Conservation (phyloP, 208 protist genomes). For the Novymonas esmeraldas region DNA sequence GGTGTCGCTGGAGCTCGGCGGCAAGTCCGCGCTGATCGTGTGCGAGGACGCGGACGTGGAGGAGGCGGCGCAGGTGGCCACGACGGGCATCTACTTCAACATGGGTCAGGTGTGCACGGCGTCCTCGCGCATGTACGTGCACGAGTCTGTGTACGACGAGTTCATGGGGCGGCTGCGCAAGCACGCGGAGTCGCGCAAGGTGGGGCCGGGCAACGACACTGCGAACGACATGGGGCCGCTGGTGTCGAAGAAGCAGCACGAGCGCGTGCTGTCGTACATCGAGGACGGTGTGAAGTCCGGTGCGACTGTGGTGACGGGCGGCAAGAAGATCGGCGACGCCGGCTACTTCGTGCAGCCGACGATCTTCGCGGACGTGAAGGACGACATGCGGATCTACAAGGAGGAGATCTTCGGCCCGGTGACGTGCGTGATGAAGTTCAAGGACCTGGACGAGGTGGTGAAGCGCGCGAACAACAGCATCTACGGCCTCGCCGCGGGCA, state of each 20-base stretch:
- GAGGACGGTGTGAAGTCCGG: slow-evolving; percentile 75
- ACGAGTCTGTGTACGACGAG: slow-evolving; percentile 79
- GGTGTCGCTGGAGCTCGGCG: slow-evolving; percentile 90
- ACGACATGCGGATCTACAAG: slow-evolving; percentile 73
- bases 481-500: slow-evolving; percentile 88
- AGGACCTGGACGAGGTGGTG: slow-evolving; percentile 79
- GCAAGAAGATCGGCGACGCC: slow-evolving; percentile 39
- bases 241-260: slow-evolving; percentile 71
- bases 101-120: slow-evolving; percentile 88
- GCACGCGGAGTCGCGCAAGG: slow-evolving; percentile 46
- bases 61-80: slow-evolving; percentile 58
- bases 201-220: slow-evolving; percentile 65
- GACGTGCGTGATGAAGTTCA: slow-evolving; percentile 85
- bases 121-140: slow-evolving; percentile 84
- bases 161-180: slow-evolving; percentile 68
- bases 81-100: slow-evolving; percentile 78
- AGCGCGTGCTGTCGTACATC: slow-evolving; percentile 81
- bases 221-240: slow-evolving; percentile 66
- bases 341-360: slow-evolving; percentile 91
- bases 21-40: slow-evolving; percentile 92
- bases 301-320: slow-evolving; percentile 69
- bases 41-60: slow-evolving; percentile 83
- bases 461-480: slow-evolving; percentile 72
- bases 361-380: slow-evolving; percentile 75
- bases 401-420: slow-evolving; percentile 94